Conservation (phyloP, 805 yeast species). For the Candida sphagnicola region DNA sequence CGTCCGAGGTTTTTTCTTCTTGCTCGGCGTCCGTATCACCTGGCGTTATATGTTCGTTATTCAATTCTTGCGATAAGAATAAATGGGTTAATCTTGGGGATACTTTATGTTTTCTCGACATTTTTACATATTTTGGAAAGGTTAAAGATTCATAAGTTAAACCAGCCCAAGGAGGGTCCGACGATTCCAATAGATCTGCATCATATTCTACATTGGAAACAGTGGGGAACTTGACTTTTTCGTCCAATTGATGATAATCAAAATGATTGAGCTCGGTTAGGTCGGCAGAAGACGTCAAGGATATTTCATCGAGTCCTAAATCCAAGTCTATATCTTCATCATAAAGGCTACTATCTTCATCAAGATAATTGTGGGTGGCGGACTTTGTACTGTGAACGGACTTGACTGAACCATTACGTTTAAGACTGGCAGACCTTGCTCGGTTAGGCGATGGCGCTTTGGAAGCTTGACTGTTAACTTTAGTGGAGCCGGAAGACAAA, state of each 20-base stretch:
- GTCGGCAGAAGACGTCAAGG: background rate
- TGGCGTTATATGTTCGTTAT: conserved; percentile 13
- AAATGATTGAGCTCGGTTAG: conserved; percentile 3
- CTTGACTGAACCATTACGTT: background rate
- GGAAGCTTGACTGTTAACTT: background rate
- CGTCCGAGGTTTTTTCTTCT: background rate
- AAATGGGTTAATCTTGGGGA: conserved; percentile 48
- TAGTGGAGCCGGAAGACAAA: background rate
- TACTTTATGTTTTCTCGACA: conserved; percentile 42
- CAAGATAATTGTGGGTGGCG: conserved; percentile 1
- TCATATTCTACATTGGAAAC: conserved; percentile 6
- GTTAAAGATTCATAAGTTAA: conserved; percentile 34
- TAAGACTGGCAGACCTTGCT: background rate
- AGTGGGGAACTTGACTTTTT: conserved; percentile 14
- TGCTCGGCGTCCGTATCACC: background rate
- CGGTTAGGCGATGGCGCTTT: background rate
- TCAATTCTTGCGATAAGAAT: conserved; percentile 65
- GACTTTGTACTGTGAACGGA: background rate
- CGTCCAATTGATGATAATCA: conserved; percentile 10
- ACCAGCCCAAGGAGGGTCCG: conserved; percentile 25
- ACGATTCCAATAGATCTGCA: conserved; percentile 3
- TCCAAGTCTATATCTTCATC: conserved; percentile 1
- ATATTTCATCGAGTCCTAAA: background rate
- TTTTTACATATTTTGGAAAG: conserved; percentile 54
- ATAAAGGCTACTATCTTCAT: conserved; percentile 1